Base-by-base conservation (phyloP, 2,329 filamentous ascomycete species). In the Graphilbum ipis-grandicollis region DNA sequence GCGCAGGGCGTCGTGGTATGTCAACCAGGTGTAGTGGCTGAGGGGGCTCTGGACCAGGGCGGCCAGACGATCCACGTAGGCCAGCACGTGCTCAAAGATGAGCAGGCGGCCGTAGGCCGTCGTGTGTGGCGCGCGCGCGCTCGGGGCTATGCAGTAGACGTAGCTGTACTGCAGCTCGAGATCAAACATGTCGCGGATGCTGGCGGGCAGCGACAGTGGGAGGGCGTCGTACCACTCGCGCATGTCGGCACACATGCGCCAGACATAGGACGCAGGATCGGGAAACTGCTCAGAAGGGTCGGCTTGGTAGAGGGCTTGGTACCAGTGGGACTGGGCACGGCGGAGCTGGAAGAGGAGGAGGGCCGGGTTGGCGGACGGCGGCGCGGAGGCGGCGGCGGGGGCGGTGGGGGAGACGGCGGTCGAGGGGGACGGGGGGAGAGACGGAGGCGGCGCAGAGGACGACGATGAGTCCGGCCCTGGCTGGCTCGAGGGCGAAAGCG, bases 131-230 rank as follows among this genome's bases (percentile, higher is more conserved):
- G 80, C 74, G 33, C 79, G 68, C 2, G 75, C 72, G 26, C 79
- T 86, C 1, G 85, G 83, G 1, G 84, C 84, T 8, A 94, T 68
- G 39, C 88, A 81, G 53, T 94, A 84, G 19, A 93, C 79, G 47
- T 84, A 90, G 50, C 83, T 92, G 59, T 93, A 96, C 33, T 88
- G 70, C 31, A 92, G 40, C 52, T 98, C 90, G 14, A 93, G 71
- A 43, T 90, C 79, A 50, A 94, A 92, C 44, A 86, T 72, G 34
- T 79, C 70, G 29, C 75, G 70, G 43, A 86, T 76, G 19, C 71
- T 67, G 0, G 67, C 59, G 0, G 79, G 68, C 0, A 81, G 66
- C 2, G 66, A 68, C 28, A 64, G 58, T 0, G 84, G 80, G 12
- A 93, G 68, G n/a, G 71, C 69, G 26, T 84, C 72, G 41, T 76